A percentile compares a stretch with the other conserved stretches of the same genome.
These are phyloP conservation scores for Debaryomyces fabryi DNA, from an alignment of 1,139 yeast species.

Conservation along the genomic window DNA sequence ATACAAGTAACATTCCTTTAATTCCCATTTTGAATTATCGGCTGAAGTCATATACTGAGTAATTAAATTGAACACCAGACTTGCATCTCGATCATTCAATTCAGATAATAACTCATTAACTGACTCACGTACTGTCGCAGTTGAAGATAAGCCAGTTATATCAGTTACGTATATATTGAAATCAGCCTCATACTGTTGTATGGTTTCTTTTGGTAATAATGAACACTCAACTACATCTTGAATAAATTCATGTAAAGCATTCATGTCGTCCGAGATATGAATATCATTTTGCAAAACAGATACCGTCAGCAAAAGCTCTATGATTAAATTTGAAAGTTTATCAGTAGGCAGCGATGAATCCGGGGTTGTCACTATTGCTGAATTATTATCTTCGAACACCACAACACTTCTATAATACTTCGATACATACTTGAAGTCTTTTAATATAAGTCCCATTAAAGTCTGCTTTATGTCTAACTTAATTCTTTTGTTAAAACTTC, in stretches of 20 bases:
- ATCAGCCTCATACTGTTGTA: conserved; percentile 49
- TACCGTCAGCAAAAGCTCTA: conserved; percentile 29
- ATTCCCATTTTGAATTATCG: conserved; percentile 21
- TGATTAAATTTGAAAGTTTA: conserved; percentile 18
- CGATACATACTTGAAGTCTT: conserved; percentile 25
- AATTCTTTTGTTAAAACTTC: conserved; percentile 36
- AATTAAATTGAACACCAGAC: conserved; percentile 26
- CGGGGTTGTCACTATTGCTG: conserved; percentile 13
- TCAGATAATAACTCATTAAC: conserved; percentile 53
- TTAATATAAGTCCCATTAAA: conserved; percentile 19
- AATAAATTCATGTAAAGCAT: conserved; percentile 20
- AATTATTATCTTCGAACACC: conserved; percentile 13
- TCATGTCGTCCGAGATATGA: conserved; percentile 17
- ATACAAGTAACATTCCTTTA: conserved; percentile 43
- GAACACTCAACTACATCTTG: conserved; percentile 27
- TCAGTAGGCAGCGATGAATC: conserved; percentile 20
- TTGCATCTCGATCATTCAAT: conserved; percentile 40
- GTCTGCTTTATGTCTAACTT: conserved; percentile 20
- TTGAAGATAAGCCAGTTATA: conserved; percentile 64
- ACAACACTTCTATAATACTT: conserved; percentile 18
- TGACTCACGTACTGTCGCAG: conserved; percentile 54
- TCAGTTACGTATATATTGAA: conserved; percentile 71
- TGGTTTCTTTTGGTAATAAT: conserved; percentile 27
- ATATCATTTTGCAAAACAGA: conserved; percentile 32
- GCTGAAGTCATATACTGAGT: conserved; percentile 18